Base-by-base conservation (phyloP, 352 stramenopile genomes). In the Halophytophthora polymorphica region DNA sequence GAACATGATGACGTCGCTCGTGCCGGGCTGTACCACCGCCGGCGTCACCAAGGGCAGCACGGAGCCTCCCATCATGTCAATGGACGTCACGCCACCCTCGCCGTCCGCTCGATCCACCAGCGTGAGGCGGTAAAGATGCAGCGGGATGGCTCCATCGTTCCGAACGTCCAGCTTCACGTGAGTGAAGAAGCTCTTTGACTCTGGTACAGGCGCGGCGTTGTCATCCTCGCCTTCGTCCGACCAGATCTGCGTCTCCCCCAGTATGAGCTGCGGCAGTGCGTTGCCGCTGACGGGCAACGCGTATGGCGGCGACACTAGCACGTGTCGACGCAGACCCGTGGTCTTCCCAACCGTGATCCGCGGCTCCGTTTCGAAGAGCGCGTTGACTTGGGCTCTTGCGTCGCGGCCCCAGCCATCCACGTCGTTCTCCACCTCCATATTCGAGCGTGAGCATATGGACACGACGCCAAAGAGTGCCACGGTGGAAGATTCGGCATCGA, bases 111-210 rank as follows among this genome's bases (percentile, higher is more conserved):
- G 52, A 14, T 71, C 47, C 35, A 58, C 45, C 22, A 83, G 17
- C 17, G 66, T 76, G 17, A 76, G 28, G 13, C 58, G 60, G 49
- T 70, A 80, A 18, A 83, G 57, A 62, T 83, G 64, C 47, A 83
- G 53, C 23, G 72, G 66, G n/a, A 66, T 76, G 40, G 71, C 69
- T 15, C 72, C 69, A 7, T 62, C 49, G 35, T 80, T 83, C 23
- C 54, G 64, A 6, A 80, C 51, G 22, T 61, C 36, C 39, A 83
- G 23, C 17, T 76, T 60, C 29, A 71, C 60, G 40, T 61, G 46
- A 11, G 69, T 64, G 38, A 71, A 68, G 52, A 70, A 71, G 19
- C 44, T 65, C 34, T 63, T 46, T 1, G 48, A 28, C 5, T 51
- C 43, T 7, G 39, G 39, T 5, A 38, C 19, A 2, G 5, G n/a